Percentiles rank a stretch among this genome's conserved stretches.
These are phyloP conservation scores for Chalaropsis thielavioides DNA, from an alignment of 2,329 filamentous ascomycete species.

Conservation along the genomic window DNA sequence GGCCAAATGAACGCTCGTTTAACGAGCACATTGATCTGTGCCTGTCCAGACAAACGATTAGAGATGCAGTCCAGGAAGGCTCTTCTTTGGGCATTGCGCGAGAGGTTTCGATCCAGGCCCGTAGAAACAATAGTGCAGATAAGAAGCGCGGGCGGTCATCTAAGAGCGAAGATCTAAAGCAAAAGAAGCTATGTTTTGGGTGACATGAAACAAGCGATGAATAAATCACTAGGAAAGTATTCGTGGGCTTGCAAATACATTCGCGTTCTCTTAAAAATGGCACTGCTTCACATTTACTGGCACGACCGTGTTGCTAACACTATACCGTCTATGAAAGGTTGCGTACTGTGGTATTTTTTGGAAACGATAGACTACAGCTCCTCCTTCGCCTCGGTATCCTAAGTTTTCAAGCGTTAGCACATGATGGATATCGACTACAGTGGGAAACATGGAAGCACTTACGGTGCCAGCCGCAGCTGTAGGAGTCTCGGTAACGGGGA, in stretches of 20 bases:
- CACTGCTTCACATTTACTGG: neutral
- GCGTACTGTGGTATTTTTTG: constrained; percentile 3
- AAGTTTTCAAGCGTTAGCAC: constrained; percentile 4
- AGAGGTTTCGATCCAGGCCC: constrained; percentile 17
- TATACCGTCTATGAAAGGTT: neutral
- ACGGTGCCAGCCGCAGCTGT: constrained; percentile 7
- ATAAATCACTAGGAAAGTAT: neutral
- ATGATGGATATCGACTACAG: constrained; percentile 8
- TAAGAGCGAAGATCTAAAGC: constrained; percentile 29
- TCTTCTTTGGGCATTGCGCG: constrained; percentile 22
- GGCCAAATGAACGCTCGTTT: constrained; percentile 59
- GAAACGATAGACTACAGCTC: constrained; percentile 17
- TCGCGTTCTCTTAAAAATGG: neutral
- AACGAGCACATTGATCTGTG: constrained; percentile 91
- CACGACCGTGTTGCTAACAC: neutral
- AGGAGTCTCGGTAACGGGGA: neutral
- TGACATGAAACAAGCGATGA: constrained; percentile 19
- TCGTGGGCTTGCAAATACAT: neutral
- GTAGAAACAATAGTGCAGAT: constrained; percentile 18
- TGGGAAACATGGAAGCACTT: constrained; percentile 6
- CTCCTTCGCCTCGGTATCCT: constrained; percentile 16
- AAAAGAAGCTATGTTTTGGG: constrained; percentile 40
- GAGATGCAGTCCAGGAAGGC: constrained; percentile 54
- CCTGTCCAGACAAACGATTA: constrained; percentile 72
- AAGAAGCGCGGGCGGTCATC: constrained; percentile 18